Conservation (phyloP, 2,329 filamentous ascomycete species). For the Trichoderma sp. region DNA sequence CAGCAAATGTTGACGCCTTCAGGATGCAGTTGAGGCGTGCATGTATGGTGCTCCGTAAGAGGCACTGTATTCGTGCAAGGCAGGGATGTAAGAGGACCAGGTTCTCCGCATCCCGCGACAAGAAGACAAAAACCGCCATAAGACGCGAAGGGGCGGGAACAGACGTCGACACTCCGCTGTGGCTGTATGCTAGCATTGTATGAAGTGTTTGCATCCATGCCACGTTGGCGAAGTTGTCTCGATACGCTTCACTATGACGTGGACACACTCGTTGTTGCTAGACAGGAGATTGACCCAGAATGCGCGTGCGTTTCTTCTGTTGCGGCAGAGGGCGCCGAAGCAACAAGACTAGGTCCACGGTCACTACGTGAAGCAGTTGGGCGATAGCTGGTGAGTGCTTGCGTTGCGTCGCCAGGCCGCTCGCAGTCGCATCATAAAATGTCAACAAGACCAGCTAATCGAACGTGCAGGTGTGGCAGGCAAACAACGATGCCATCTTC, state of each 20-base stretch:
- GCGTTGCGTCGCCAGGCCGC: too few species aligned
- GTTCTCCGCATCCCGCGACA: slow-evolving; percentile 20
- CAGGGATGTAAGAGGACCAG: not conserved
- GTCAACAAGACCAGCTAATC: not conserved
- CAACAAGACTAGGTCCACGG: not conserved
- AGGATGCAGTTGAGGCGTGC: too few species aligned
- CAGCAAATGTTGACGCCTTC: too few species aligned
- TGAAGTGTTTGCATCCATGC: too few species aligned
- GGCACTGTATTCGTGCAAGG: too few species aligned
- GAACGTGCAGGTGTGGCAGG: not conserved
- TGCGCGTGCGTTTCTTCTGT: not conserved
- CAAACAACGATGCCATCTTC: not conserved
- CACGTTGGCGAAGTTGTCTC: not conserved
- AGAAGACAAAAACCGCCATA: not conserved
- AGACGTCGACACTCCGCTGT: not conserved
- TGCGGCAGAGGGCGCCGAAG: not conserved
- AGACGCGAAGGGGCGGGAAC: not conserved
- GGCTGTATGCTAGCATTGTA: not conserved
- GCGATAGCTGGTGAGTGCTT: not conserved
- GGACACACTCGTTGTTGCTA: not conserved
- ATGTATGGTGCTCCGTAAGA: too few species aligned
- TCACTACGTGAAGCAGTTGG: too few species aligned
- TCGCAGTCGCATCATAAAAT: not conserved
- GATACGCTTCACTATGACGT: not conserved
- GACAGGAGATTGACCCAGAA: not conserved